phyloP scores from a whole-genome alignment of 2,329 filamentous ascomycete species.

The Ilyonectria sp. region DNA sequence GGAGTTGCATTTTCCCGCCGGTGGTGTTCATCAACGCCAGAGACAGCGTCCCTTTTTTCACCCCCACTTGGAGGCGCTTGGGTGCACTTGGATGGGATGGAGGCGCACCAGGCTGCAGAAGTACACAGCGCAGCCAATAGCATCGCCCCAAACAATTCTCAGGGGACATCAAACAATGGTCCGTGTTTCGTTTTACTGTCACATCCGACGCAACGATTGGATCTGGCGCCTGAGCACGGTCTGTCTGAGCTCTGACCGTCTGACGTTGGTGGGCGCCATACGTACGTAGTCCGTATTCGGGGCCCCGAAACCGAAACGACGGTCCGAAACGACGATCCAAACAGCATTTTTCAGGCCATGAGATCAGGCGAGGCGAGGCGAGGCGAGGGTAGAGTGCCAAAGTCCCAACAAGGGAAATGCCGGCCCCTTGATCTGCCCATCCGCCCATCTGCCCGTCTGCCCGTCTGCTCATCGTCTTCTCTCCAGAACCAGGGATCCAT shows the following conservation, averaged over 20 bases:
- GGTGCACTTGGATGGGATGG: not conserved
- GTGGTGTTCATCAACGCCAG: not conserved
- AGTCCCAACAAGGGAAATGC: not conserved
- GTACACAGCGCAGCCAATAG: constrained; percentile 4
- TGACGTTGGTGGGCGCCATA: constrained; percentile 14
- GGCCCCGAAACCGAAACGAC: constrained; percentile 30
- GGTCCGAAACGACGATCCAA: constrained; percentile 31
- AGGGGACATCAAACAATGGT: constrained; percentile 30
- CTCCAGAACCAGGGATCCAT: not conserved
- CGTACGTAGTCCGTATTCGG: not conserved
- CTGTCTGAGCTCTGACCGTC: constrained; percentile 26
- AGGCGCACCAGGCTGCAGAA: not conserved
- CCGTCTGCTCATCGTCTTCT: not conserved
- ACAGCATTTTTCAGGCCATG: constrained; percentile 18
- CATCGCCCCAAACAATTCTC: not conserved
- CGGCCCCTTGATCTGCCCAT: not conserved
- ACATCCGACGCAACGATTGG: constrained; percentile 11
- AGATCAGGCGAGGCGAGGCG: constrained; percentile 13
- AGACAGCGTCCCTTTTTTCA: not conserved
- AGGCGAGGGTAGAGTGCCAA: no score
- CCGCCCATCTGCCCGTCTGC: not conserved
- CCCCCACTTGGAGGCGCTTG: not conserved
- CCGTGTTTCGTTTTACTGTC: constrained; percentile 32
- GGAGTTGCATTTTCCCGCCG: not conserved
- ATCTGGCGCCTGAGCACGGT: constrained; percentile 1